Evolutionary conservation across 2,329 filamentous ascomycete genomes (phyloP).

Genomic region (Penicillium sp.): DNA sequence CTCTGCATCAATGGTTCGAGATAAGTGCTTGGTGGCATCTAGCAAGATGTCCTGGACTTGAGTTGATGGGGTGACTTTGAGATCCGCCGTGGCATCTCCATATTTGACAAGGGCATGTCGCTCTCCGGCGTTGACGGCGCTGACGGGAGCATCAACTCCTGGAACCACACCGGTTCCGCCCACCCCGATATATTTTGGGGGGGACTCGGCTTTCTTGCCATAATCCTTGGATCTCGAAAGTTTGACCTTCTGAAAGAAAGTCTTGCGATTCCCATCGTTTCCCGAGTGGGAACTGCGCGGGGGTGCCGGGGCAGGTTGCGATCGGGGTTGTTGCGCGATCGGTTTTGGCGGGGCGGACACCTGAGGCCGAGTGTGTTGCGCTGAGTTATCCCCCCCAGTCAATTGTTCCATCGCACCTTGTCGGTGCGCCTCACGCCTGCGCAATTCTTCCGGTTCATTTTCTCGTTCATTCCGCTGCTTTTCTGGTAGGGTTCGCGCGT

Average conservation of each 20-base stretch:
- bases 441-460: conserved; percentile 13
- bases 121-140: conserved; percentile 76
- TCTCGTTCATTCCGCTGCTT: not conserved
- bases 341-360: conserved; percentile 1
- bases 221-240: conserved; percentile 18
- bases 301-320: not conserved
- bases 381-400: conserved; percentile 25
- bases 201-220: conserved; percentile 9
- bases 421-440: conserved; percentile 25
- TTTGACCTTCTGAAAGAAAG: conserved; percentile 32
- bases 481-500: not conserved
- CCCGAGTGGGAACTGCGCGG: not conserved
- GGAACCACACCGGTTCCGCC: conserved; percentile 39
- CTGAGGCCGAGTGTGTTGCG: conserved; percentile 6
- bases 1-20: conserved; percentile 61
- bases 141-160: conserved; percentile 71
- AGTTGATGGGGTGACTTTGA: conserved; percentile 73
- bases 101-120: conserved; percentile 72
- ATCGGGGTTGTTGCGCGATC: not conserved
- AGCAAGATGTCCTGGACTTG: conserved; percentile 70
- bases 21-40: conserved; percentile 62
- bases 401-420: conserved; percentile 35
- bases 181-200: conserved; percentile 20
- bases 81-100: conserved; percentile 63
- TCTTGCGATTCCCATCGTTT: conserved; percentile 25